phyloP scores from a whole-genome alignment of 495 filamentous ascomycete species.

The Chaetomium tenue region DNA sequence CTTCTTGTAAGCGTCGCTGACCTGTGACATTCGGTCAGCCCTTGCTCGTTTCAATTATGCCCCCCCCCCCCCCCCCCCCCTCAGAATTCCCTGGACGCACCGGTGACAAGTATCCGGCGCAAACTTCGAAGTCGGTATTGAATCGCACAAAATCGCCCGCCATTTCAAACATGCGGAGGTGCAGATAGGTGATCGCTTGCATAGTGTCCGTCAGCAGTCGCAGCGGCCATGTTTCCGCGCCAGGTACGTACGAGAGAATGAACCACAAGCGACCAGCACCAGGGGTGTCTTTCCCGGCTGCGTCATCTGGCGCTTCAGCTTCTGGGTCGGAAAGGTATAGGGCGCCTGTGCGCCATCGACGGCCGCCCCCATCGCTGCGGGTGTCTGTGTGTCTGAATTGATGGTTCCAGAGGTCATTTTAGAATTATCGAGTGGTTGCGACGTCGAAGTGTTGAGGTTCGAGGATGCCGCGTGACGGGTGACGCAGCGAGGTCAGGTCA shows the following conservation, averaged over 20 bases:
- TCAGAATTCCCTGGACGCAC: slow-evolving; percentile 10
- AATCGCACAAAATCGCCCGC: slow-evolving; percentile 74
- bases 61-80: too few relatives aligned
- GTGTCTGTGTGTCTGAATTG: slow-evolving; percentile 17
- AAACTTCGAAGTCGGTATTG: slow-evolving; percentile 79
- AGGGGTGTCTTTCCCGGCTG: slow-evolving; percentile 71
- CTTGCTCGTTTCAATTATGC: not conserved
- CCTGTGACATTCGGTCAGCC: slow-evolving; percentile 10
- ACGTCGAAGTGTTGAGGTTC: not conserved
- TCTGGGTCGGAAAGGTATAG: slow-evolving; percentile 71
- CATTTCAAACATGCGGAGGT: slow-evolving; percentile 94
- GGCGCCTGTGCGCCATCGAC: slow-evolving; percentile 35
- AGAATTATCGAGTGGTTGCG: not conserved
- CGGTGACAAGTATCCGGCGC: slow-evolving; percentile 73
- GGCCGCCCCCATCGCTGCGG: slow-evolving; percentile 1
- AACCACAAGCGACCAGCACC: slow-evolving; percentile 85
- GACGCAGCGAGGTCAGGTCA: slow-evolving; percentile 9
- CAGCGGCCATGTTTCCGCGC: not conserved
- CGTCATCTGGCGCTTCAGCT: slow-evolving; percentile 66
- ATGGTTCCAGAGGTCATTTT: slow-evolving; percentile 9
- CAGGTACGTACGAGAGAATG: slow-evolving; percentile 57
- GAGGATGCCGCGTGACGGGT: slow-evolving; percentile 8
- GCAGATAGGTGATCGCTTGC: slow-evolving; percentile 74
- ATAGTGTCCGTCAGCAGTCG: slow-evolving; percentile 21
- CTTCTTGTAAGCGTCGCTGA: slow-evolving; percentile 82